Evolutionary conservation across 2,329 filamentous ascomycete species (phyloP), one percentile per base, ranked within the genome.

Genomic region (Aureobasidium musti): DNA sequence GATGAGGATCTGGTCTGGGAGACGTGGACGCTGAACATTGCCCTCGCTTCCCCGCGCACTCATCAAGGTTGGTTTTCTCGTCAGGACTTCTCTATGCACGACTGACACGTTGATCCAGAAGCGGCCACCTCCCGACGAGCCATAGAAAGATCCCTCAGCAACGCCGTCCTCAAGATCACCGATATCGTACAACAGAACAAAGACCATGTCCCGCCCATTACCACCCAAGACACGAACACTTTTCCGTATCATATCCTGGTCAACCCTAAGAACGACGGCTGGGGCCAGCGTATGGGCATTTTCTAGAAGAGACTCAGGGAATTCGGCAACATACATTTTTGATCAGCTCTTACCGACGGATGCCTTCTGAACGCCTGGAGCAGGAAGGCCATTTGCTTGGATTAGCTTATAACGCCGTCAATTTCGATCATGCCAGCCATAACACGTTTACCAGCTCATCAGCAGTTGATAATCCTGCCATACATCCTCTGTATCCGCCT

Each of bases 1-100:
- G 94, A 97, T 71, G 93, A 98, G 77, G 93, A 97, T 77, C 88
- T 97, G 21, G 96, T 92, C 77, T 99, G 95, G 95, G 95, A 98
- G 82, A 88, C 87, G 74, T 99, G 95, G 95, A 92, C 91, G 52
- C 81, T 99, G 71, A 91, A 96, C 78, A 91, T 98, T 60, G 96
- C 92, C n/a, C 87, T 97, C 65, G 91, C 92, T 11, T 92, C 92
- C 72, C 93, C 94, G 35, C 83, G 90, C 74, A 97, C 91, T 13
- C 94, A 98, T 74, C 91, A 87, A 70, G 92, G 92, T 96, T 81
- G 73, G 88, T 76, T 21, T 10, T 26, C 19, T 13, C n/a, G 68
- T 56, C 65, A 37, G 30, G 8, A 43, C 3, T 0, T 19, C 10
- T 33, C n/a, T 19, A 19, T 30, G 11, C 41, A 30, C 30, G 17